Percentiles rank a stretch among this genome's conserved stretches.
Evolutionary conservation across 2,329 filamentous ascomycete species (phyloP).

Genomic region (Cryphonectria radicalis): DNA sequence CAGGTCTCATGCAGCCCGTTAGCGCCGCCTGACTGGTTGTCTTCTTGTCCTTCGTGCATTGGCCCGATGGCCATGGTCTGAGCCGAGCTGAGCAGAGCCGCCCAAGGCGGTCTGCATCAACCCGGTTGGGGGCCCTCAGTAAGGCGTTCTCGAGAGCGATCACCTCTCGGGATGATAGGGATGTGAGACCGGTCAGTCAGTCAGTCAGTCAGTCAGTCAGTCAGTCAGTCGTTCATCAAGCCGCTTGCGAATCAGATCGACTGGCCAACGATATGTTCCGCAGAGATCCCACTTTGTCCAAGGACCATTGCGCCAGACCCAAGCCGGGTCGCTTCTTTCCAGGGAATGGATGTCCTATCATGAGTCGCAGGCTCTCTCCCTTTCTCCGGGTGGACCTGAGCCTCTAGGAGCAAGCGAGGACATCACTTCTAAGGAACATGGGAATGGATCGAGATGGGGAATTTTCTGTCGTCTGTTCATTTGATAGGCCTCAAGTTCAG

Average conservation of each 20-base stretch:
- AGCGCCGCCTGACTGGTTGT: neutral
- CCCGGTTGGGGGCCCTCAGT: neutral
- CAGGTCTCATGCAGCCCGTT: constrained; percentile 3
- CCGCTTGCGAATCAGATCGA: neutral
- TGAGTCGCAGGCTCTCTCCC: neutral
- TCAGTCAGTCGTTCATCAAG: neutral
- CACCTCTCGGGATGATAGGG: neutral
- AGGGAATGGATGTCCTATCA: neutral
- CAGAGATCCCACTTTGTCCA: neutral
- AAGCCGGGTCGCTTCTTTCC: neutral
- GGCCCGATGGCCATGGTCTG: neutral
- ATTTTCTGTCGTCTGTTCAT: neutral
- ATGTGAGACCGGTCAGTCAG: neutral
- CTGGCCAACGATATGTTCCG: neutral
- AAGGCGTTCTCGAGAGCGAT: neutral
- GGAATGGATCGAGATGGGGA: neutral
- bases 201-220: neutral
- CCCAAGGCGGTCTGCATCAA: neutral
- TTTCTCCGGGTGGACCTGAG: neutral
- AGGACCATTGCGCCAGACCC: neutral
- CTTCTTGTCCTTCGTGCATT: neutral
- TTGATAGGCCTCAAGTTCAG: neutral
- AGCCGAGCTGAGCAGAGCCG: constrained; percentile 2
- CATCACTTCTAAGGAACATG: neutral
- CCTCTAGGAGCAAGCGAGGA: neutral